Evolutionary conservation across 2,329 filamentous ascomycete species (phyloP), one percentile per base, ranked within the genome.

Genomic region (Ophiocordyceps camponoti-saundersi): DNA sequence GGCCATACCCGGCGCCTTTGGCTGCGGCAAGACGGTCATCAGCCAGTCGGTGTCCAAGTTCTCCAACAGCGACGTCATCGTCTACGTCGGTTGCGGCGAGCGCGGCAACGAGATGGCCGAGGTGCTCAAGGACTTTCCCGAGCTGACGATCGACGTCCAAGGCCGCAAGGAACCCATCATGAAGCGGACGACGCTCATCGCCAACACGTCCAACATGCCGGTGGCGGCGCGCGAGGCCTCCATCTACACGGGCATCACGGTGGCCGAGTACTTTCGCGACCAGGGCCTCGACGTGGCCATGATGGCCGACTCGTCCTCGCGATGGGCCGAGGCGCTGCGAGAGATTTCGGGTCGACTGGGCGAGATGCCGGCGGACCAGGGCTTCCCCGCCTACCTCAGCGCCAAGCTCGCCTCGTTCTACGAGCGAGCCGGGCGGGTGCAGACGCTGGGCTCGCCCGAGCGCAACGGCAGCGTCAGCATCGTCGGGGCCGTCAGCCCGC

Each of bases 171-270:
- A 98, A 65, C 89, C 90, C 56, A 98, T 98, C 72, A 98, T 98
- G 92, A 98, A 98, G 79, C 90, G 92, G 65, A 98, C 92, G 16
- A 93, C 88, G 21, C 76, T 98, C 51, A 96, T 98, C 61, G 92
- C 92, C 65, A 98, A 98, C 70, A 98, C 92, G 42, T 98, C 92
- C 58, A 98, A 98, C 75, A 98, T 98, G 92, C 92, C 92, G 51
- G 92, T 98, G 60, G 92, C 92, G 53, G 92, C 92, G 51, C 87
- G 92, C 70, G 92, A 98, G 67, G 92, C 92, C 48, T 98, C 92
- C 53, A 98, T 98, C 63, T 98, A 98, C 69, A 98, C 92, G 3
- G 92, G 78, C 45, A 95, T 95, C 53, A 94, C 87, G 0, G 82
- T 95, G 0, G 85, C 87, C 41, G 92, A 98, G 63, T 98, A 98